A percentile compares a stretch with the other conserved stretches of the same genome.
phyloP scores from a whole-genome alignment of 768 basidiomycete species.

The Gloeopeniophorella convolvens region DNA sequence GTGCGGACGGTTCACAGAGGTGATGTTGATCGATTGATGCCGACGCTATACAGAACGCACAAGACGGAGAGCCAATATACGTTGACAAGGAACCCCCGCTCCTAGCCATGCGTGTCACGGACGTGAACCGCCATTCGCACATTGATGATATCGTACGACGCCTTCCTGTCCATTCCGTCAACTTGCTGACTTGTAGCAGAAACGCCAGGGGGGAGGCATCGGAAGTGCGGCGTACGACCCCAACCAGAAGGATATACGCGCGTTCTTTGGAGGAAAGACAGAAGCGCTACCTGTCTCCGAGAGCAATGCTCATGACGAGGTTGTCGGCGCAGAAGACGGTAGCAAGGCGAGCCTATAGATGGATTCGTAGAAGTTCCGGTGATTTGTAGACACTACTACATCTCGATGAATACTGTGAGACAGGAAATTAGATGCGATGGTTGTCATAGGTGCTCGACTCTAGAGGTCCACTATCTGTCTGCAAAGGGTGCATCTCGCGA shows the following conservation, averaged over 20 bases:
- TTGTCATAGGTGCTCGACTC: too few species aligned
- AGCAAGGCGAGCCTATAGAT: conserved; percentile 8
- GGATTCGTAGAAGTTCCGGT: neutral
- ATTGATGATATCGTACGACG: conserved; percentile 47
- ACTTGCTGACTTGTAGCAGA: conserved; percentile 27
- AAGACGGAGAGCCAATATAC: conserved; percentile 22
- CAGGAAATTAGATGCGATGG: neutral
- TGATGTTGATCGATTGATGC: neutral
- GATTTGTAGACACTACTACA: neutral
- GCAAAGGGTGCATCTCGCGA: too few species aligned
- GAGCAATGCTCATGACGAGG: conserved; percentile 29
- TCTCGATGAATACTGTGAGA: neutral
- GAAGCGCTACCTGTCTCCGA: conserved; percentile 12
- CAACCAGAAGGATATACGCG: conserved; percentile 66
- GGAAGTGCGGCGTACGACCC: conserved; percentile 66
- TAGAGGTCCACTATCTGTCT: too few species aligned
- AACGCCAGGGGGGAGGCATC: conserved; percentile 71
- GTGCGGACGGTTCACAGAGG: conserved; percentile 27
- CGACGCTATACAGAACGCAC: conserved; percentile 25
- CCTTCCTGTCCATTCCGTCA: neutral
- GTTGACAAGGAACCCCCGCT: conserved; percentile 28
- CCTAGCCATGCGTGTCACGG: conserved; percentile 40
- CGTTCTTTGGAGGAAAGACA: conserved; percentile 52
- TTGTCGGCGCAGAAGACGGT: neutral
- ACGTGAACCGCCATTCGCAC: conserved; percentile 53